Conservation (phyloP, 1,284 basidiomycete genomes). For the Sphagnurus paluster region DNA sequence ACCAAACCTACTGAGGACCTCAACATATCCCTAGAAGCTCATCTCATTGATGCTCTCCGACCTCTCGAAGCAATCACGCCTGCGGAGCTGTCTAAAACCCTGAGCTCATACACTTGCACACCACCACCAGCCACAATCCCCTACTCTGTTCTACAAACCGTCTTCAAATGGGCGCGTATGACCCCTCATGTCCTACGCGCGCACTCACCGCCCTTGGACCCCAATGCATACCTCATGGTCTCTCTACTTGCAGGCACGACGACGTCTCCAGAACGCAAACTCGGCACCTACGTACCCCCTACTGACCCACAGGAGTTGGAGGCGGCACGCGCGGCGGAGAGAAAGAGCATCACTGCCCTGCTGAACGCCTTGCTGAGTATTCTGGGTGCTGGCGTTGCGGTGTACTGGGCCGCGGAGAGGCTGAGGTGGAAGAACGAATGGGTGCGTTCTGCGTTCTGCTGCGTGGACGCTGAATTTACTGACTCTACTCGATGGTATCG, state of each 20-base stretch:
- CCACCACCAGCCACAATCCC: constrained; percentile 47
- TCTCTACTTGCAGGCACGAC: constrained; percentile 73
- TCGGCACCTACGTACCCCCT: constrained; percentile 49
- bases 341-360: constrained; percentile 65
- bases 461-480: background rate
- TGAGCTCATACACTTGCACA: constrained; percentile 37
- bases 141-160: constrained; percentile 53
- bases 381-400: constrained; percentile 60
- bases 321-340: constrained; percentile 49
- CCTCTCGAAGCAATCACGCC: constrained; percentile 49
- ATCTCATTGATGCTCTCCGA: constrained; percentile 51
- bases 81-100: constrained; percentile 37
- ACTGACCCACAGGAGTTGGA: constrained; percentile 43
- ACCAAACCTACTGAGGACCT: constrained; percentile 30
- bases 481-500: constrained; percentile 13
- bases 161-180: constrained; percentile 71
- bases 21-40: constrained; percentile 67
- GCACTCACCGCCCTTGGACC: constrained; percentile 46
- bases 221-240: constrained; percentile 63
- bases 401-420: constrained; percentile 69
- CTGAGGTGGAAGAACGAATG: constrained; percentile 70
- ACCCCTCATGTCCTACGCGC: constrained; percentile 43
- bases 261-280: constrained; percentile 71
- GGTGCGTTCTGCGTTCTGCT: constrained; percentile 43
- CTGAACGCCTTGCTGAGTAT: constrained; percentile 73